phyloP scores from a whole-genome alignment of 176 grass and related monocot species.

The Oryza glaberrima region DNA sequence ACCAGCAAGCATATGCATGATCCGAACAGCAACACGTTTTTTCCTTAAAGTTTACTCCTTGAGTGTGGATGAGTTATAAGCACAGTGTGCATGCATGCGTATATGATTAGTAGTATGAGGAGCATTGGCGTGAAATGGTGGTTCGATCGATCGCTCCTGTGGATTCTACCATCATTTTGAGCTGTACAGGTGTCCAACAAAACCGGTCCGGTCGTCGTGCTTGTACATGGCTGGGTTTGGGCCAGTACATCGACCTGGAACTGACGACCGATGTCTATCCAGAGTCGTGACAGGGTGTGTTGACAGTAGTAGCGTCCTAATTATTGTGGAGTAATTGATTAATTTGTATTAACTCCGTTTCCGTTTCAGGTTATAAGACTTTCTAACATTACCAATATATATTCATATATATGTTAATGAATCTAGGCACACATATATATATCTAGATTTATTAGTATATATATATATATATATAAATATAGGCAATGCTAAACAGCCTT shows the following conservation, averaged over 20 bases:
- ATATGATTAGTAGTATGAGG: slow-evolving; percentile 33
- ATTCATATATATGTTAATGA: too few relatives aligned
- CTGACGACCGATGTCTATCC: neutral
- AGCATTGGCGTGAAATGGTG: slow-evolving; percentile 23
- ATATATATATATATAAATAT: too few relatives aligned
- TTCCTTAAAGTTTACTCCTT: slow-evolving; percentile 55
- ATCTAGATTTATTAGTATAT: too few relatives aligned
- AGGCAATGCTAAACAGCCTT: too few relatives aligned
- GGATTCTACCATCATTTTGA: slow-evolving; percentile 30
- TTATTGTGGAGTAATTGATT: neutral
- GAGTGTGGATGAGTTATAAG: slow-evolving; percentile 38
- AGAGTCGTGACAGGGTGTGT: neutral
- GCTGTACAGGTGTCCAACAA: neutral
- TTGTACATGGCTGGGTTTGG: neutral
- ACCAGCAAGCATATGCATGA: neutral
- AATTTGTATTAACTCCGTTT: neutral
- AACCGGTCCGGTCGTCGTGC: neutral
- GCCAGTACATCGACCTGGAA: too few relatives aligned
- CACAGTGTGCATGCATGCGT: slow-evolving; percentile 26
- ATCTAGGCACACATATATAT: too few relatives aligned
- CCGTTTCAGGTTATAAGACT: too few relatives aligned
- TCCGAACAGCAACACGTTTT: slow-evolving; percentile 33
- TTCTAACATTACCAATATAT: too few relatives aligned
- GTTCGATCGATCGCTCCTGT: slow-evolving; percentile 19
- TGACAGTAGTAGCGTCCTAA: neutral